A percentile compares a stretch with the other conserved stretches of the same genome.
Evolutionary conservation across 2,329 filamentous ascomycete species (phyloP).

Genomic region (Macrophomina phaseolina): DNA sequence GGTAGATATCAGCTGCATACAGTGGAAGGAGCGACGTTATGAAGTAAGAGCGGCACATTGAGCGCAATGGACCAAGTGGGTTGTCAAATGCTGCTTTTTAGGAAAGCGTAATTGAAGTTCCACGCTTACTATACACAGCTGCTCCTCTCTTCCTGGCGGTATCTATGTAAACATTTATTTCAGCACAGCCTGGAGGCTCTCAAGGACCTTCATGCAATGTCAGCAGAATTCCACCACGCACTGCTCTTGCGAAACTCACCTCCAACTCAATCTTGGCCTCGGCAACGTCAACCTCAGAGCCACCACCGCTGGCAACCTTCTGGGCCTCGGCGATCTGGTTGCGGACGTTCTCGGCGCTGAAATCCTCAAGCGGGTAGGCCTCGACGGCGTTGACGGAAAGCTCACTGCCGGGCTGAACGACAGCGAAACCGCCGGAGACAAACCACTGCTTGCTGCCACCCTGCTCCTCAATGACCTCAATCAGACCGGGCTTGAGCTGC

Average conservation of each 20-base stretch:
- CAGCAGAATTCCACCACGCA: constrained; percentile 41
- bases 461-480: constrained; percentile 94
- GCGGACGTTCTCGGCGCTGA: constrained; percentile 88
- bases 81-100: constrained; percentile 15
- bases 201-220: constrained; percentile 68
- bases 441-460: constrained; percentile 93
- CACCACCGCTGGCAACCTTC: constrained; percentile 88
- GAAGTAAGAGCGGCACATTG: neutral
- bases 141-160: constrained; percentile 37
- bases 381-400: constrained; percentile 99
- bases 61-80: constrained; percentile 3
- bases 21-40: constrained; percentile 6
- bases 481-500: constrained; percentile 94
- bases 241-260: constrained; percentile 62
- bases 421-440: constrained; percentile 95
- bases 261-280: constrained; percentile 99
- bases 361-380: constrained; percentile 92
- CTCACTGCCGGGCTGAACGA: constrained; percentile 91
- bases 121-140: constrained; percentile 45
- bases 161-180: constrained; percentile 67
- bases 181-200: constrained; percentile 79
- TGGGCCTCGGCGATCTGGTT: constrained; percentile 93
- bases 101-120: constrained; percentile 33
- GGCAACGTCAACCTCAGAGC: constrained; percentile 95
- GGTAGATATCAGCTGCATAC: neutral